Percentiles rank a stretch among this genome's conserved stretches.
Conservation (phyloP, 2,329 filamentous ascomycete genomes). For the Magnaporthales sp. region DNA sequence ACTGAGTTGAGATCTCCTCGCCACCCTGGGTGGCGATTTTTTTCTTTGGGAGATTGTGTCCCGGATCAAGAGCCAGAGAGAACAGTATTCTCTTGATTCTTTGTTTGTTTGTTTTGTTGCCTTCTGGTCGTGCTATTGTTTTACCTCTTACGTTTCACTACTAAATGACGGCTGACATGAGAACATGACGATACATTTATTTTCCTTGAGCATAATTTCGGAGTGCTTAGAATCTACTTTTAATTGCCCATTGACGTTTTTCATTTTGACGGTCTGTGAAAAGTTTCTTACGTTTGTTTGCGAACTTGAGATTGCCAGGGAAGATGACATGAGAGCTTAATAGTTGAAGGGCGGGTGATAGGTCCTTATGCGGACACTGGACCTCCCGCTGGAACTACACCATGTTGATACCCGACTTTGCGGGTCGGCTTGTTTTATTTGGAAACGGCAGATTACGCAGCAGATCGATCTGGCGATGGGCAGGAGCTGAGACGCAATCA, state of each 20-base stretch:
- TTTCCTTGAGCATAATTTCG: neutral
- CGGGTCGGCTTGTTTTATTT: neutral
- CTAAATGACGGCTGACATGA: conserved; percentile 2
- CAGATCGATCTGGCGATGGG: neutral
- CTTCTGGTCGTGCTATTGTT: conserved; percentile 3
- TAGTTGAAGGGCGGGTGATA: neutral
- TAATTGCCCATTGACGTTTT: neutral
- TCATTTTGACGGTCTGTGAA: neutral
- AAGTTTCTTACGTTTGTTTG: neutral
- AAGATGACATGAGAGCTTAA: neutral
- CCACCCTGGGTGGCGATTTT: neutral
- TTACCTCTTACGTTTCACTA: conserved; percentile 5
- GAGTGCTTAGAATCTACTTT: neutral
- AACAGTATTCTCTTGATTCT: conserved; percentile 3
- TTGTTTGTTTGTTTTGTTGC: conserved; percentile 5
- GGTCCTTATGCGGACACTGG: neutral
- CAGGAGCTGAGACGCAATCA: neutral
- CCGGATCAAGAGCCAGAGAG: neutral
- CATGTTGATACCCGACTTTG: neutral
- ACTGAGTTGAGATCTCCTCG: neutral
- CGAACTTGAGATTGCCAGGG: neutral
- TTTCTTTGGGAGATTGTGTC: neutral
- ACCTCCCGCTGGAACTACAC: neutral
- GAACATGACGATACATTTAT: conserved; percentile 1
- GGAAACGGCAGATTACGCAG: neutral